Conservation (phyloP, 352 stramenopile genomes). For the Globisporangium alternatum region DNA sequence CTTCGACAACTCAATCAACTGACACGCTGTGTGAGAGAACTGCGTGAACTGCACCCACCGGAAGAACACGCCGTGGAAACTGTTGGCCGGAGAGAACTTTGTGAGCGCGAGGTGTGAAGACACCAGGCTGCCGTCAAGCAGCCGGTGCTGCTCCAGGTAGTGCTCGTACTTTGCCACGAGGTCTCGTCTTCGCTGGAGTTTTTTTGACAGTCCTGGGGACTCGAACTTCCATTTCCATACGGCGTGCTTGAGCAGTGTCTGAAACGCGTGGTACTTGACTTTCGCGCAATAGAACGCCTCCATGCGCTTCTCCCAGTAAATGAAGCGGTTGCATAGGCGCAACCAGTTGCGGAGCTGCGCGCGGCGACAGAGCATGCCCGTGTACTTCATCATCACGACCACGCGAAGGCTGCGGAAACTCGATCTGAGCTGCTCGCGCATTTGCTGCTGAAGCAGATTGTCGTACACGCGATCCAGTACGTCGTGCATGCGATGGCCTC, state of each 20-base stretch:
- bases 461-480: constrained; percentile 62
- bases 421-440: constrained; percentile 37
- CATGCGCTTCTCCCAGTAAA: constrained; percentile 51
- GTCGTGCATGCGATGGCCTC: constrained; percentile 54
- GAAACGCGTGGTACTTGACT: constrained; percentile 42
- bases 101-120: constrained; percentile 34
- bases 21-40: constrained; percentile 22
- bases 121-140: constrained; percentile 32
- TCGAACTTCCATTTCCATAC: constrained; percentile 58
- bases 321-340: constrained; percentile 48
- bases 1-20: constrained; percentile 22
- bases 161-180: constrained; percentile 43
- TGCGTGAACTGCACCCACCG: constrained; percentile 62
- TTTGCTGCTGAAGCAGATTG: constrained; percentile 42
- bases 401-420: constrained; percentile 57
- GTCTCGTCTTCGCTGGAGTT: constrained; percentile 31
- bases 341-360: constrained; percentile 61
- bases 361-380: constrained; percentile 35
- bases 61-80: constrained; percentile 43
- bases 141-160: constrained; percentile 23
- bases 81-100: constrained; percentile 44
- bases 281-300: constrained; percentile 33
- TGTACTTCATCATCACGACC: constrained; percentile 48
- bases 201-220: constrained; percentile 29
- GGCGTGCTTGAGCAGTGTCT: constrained; percentile 36